A percentile compares a stretch with the other conserved stretches of the same genome.
Evolutionary conservation across 2,329 filamentous ascomycete species (phyloP).

Genomic region (Fusarium longipes): DNA sequence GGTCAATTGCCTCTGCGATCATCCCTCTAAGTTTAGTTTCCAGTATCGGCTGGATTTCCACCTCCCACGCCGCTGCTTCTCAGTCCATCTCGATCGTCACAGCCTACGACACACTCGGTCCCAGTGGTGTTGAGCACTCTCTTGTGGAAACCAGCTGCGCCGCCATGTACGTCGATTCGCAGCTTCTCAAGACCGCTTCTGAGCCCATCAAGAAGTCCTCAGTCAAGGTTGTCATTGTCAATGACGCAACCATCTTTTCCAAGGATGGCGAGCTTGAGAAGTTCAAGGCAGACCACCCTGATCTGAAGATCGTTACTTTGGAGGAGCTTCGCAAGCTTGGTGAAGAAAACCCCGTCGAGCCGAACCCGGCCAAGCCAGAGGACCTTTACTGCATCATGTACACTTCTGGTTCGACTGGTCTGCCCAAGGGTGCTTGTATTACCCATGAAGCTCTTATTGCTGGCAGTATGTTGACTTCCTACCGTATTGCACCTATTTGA

Average conservation of each 20-base stretch:
- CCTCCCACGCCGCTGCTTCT: conserved; percentile 80
- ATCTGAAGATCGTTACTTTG: conserved; percentile 65
- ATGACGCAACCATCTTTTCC: conserved; percentile 65
- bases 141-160: conserved; percentile 82
- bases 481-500: conserved; percentile 5
- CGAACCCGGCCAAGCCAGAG: conserved; percentile 76
- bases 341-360: conserved; percentile 75
- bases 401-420: conserved; percentile 89
- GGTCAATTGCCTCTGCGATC: background rate
- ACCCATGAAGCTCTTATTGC: conserved; percentile 84
- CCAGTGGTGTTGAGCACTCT: conserved; percentile 86
- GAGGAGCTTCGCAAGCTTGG: conserved; percentile 67
- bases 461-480: conserved; percentile 62
- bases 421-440: conserved; percentile 88
- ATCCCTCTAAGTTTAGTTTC: background rate
- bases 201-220: conserved; percentile 67
- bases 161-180: conserved; percentile 88
- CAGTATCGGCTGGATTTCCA: conserved; percentile 84
- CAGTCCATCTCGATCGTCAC: conserved; percentile 94
- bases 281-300: conserved; percentile 67
- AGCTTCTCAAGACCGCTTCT: conserved; percentile 72
- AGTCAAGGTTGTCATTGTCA: conserved; percentile 72
- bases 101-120: conserved; percentile 91
- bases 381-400: conserved; percentile 88
- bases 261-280: conserved; percentile 63